A percentile compares a stretch with the other conserved stretches of the same genome.
phyloP scores from a whole-genome alignment of 768 basidiomycete species.

The Hemileccinum impolitum region DNA sequence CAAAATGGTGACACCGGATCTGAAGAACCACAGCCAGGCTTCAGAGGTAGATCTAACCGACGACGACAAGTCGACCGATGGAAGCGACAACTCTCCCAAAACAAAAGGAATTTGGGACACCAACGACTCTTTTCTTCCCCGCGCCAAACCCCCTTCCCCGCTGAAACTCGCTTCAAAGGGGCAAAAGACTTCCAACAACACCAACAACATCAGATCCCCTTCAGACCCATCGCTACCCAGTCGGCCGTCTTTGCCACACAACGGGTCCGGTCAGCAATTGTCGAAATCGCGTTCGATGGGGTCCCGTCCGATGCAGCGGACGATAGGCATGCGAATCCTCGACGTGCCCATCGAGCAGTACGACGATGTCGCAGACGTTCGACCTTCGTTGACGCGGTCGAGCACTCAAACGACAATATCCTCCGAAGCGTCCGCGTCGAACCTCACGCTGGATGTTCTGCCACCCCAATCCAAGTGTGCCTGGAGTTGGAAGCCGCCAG shows the following conservation, averaged over 20 bases:
- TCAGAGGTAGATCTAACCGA: too few species aligned
- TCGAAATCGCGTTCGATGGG: not conserved
- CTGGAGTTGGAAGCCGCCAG: slow-evolving; percentile 23
- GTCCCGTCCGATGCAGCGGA: not conserved
- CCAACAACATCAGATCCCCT: not conserved
- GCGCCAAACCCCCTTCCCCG: slow-evolving; percentile 17
- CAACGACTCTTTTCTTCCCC: slow-evolving; percentile 21
- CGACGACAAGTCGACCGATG: not conserved
- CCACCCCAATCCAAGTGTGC: not conserved
- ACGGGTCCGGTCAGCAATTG: not conserved
- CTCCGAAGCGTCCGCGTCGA: not conserved
- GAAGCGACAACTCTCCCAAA: not conserved
- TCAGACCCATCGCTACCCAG: not conserved
- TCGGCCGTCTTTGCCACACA: not conserved
- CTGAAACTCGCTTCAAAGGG: slow-evolving; percentile 9
- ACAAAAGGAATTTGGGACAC: slow-evolving; percentile 6
- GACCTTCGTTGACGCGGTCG: not conserved
- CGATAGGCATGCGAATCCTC: not conserved
- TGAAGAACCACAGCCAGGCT: too few species aligned
- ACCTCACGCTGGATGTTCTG: not conserved
- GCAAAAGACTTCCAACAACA: slow-evolving; percentile 5
- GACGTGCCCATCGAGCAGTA: not conserved
- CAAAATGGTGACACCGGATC: too few species aligned
- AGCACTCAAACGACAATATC: not conserved
- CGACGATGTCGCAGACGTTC: not conserved